Conservation (phyloP, 2,329 filamentous ascomycete genomes). For the Myriangium duriaei region DNA sequence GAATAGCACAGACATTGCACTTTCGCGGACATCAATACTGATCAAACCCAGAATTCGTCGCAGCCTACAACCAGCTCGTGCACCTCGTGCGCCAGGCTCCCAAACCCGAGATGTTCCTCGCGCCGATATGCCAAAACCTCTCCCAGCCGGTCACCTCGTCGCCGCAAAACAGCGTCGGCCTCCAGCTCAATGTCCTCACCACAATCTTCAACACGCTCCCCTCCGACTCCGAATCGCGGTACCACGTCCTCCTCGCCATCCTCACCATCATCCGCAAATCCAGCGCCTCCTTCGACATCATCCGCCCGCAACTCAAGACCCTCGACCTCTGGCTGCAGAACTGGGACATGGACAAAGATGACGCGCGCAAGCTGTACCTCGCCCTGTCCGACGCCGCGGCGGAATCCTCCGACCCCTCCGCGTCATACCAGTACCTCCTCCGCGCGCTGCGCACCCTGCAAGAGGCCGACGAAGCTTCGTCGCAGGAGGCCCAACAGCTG, state of each 20-base stretch:
- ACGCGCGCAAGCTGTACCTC: constrained; percentile 73
- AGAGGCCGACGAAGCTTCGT: constrained; percentile 44
- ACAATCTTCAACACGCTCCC: constrained; percentile 93
- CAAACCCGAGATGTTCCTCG: constrained; percentile 74
- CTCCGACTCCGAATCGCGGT: constrained; percentile 64
- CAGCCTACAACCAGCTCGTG: constrained; percentile 92
- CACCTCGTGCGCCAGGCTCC: constrained; percentile 81
- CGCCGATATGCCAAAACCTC: constrained; percentile 79
- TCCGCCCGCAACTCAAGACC: constrained; percentile 72
- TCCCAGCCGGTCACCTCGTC: constrained; percentile 76
- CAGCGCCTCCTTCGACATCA: constrained; percentile 55
- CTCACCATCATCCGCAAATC: constrained; percentile 66
- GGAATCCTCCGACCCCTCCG: constrained; percentile 65
- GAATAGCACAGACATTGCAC: too few species aligned
- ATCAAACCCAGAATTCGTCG: constrained; percentile 76
- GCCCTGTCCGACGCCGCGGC: constrained; percentile 69
- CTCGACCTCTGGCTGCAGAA: constrained; percentile 68
- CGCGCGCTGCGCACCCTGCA: constrained; percentile 65
- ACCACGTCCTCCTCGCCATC: constrained; percentile 82
- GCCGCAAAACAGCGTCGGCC: constrained; percentile 67
- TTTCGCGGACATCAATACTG: too few species aligned
- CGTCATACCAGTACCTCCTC: constrained; percentile 59
- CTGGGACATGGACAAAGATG: constrained; percentile 74
- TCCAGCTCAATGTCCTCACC: constrained; percentile 81
- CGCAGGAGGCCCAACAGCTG: constrained; percentile 43